Evolutionary conservation across 208 protist genomes (phyloP).

Genomic region (Jaenimonas drosophilae): DNA sequence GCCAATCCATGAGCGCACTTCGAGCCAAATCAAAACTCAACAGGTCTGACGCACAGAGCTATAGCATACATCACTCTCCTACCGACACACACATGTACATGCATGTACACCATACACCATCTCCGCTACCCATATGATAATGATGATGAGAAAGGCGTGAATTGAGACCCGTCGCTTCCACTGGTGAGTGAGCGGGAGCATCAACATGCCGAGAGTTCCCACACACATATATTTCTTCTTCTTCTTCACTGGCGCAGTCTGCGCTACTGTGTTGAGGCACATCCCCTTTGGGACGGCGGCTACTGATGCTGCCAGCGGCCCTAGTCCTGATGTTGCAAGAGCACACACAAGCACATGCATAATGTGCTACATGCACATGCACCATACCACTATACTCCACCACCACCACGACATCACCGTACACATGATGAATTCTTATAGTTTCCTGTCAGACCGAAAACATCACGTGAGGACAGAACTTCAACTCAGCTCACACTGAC

Average conservation of each 20-base stretch:
- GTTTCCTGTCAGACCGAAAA: slow-evolving; percentile 22
- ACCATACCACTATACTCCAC: neutral
- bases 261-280: too few species aligned
- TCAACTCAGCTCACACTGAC: slow-evolving; percentile 14
- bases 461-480: slow-evolving; percentile 14
- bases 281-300: too few species aligned
- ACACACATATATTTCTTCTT: neutral
- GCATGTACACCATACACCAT: too few species aligned
- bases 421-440: slow-evolving; percentile 16
- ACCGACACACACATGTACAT: too few species aligned
- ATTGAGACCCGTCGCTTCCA: slow-evolving; percentile 2
- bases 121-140: too few species aligned
- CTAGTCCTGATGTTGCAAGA: too few species aligned
- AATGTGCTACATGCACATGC: neutral
- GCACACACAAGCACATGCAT: neutral
- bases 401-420: neutral
- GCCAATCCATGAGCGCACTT: too few species aligned
- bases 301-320: too few species aligned
- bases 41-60: too few species aligned
- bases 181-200: slow-evolving; percentile 2
- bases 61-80: too few species aligned
- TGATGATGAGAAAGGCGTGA: neutral
- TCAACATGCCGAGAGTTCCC: slow-evolving; percentile 3
- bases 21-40: too few species aligned
- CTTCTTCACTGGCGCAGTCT: too few species aligned